Evolutionary conservation across 2,329 filamentous ascomycete genomes (phyloP), one percentile per base, ranked within the genome.

Genomic region (Colletotrichum lindemuthianum): DNA sequence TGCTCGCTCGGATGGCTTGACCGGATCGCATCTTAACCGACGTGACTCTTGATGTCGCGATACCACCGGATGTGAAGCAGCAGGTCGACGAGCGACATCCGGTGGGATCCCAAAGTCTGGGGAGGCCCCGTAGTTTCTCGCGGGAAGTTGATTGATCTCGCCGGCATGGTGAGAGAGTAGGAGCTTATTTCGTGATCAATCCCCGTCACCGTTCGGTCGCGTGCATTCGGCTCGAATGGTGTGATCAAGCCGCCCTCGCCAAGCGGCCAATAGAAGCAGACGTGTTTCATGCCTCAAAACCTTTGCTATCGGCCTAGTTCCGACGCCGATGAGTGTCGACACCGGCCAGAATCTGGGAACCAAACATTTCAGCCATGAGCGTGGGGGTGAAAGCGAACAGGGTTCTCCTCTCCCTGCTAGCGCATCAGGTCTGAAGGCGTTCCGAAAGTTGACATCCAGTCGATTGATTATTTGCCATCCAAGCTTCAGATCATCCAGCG

Each of bases 121-220:
- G 11, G 15, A 52, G 32, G 40, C 52, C 40, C 59, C 52, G 52
- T 34, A 52, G 13, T 15, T 15, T 10, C 8, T 39, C 16, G n/a
- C 10, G 34, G 15, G 13, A n/a, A 37, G 6, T 16, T 33, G 11
- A 40, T 13, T 45, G 37, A 6, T 2, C 15, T 44, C 50, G 15
- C 32, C 41, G 50, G 13, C 12, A 55, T 67, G 65, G 40, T 59
- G 63, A 64, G 39, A 67, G 49, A 15, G 10, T 24, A 12, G 24
- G 16, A 52, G n/a, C 50, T 9, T 43, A 67, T 67, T 67, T 63
- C 65, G 65, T 67, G 65, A 67, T 67, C 44, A 44, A 51, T 34
- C 32, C 36, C 8, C 56, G 36, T 41, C 41, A 36, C 34, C n/a
- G 16, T 12, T 36, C 32, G n/a, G 66, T 67, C 51, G 57, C 65